Conservation (phyloP, 2,329 filamentous ascomycete genomes). For the Aureobasidium sp. region DNA sequence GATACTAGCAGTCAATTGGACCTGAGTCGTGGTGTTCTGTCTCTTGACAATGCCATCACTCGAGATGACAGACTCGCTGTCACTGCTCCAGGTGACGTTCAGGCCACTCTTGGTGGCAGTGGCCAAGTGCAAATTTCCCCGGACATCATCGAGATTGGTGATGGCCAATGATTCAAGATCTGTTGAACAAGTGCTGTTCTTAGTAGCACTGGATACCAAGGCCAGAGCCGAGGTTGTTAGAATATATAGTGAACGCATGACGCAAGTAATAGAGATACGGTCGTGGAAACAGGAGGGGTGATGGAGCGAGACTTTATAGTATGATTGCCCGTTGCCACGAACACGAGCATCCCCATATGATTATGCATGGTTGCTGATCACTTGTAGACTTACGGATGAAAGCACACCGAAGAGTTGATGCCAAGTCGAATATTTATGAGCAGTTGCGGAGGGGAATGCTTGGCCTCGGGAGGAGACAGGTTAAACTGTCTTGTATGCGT, state of each 20-base stretch:
- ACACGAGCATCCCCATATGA: not conserved
- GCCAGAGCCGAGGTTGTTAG: not conserved
- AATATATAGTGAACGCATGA: not conserved
- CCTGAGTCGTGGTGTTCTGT: not conserved
- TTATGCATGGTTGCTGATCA: slow-evolving; percentile 12
- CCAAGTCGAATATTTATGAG: not conserved
- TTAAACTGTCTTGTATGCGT: not conserved
- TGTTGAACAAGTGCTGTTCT: slow-evolving; percentile 2
- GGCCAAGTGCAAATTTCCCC: not conserved
- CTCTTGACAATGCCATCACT: not conserved
- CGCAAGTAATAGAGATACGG: not conserved
- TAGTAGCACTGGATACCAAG: not conserved
- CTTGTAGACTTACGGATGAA: slow-evolving; percentile 5
- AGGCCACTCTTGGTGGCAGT: not conserved
- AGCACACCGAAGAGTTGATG: slow-evolving; percentile 4
- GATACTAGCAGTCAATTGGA: not conserved
- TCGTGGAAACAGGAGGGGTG: not conserved
- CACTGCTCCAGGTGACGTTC: slow-evolving; percentile 5
- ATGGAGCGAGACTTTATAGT: not conserved
- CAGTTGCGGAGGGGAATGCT: not conserved
- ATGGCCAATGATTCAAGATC: not conserved
- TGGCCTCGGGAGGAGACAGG: slow-evolving; percentile 1
- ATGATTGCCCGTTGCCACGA: not conserved
- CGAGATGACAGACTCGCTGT: not conserved
- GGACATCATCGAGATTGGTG: slow-evolving; percentile 1